Conservation (phyloP, 2,329 filamentous ascomycete genomes). For the Trichoderma koningiopsis region DNA sequence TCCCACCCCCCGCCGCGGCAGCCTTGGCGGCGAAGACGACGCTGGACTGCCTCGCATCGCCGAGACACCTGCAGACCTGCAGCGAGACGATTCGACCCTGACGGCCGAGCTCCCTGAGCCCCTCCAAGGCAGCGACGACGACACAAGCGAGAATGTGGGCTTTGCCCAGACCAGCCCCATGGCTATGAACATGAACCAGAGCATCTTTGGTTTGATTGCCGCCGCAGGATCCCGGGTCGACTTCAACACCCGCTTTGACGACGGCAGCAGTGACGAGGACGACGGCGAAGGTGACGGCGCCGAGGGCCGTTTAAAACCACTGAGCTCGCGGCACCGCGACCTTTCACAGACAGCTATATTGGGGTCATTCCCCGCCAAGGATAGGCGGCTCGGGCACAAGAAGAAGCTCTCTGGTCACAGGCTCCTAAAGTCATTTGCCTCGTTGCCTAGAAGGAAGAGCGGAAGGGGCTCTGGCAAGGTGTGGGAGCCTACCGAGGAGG, state of each 20-base stretch:
- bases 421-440: slow-evolving; percentile 66
- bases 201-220: slow-evolving; percentile 89
- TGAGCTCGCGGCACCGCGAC: slow-evolving; percentile 48
- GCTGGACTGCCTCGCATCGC: slow-evolving; percentile 42
- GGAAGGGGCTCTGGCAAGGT: slow-evolving; percentile 47
- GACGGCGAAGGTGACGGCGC: slow-evolving; percentile 73
- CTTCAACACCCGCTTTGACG: slow-evolving; percentile 79
- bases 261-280: slow-evolving; percentile 78
- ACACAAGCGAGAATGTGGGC: slow-evolving; percentile 52
- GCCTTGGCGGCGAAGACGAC: slow-evolving; percentile 38
- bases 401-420: slow-evolving; percentile 66
- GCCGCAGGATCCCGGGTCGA: slow-evolving; percentile 82
- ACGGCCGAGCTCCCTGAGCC: slow-evolving; percentile 55
- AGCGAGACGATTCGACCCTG: slow-evolving; percentile 43
- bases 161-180: slow-evolving; percentile 50
- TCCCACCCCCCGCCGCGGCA: slow-evolving; percentile 30
- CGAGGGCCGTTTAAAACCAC: slow-evolving; percentile 40
- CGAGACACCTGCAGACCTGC: slow-evolving; percentile 47
- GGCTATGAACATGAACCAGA: slow-evolving; percentile 84
- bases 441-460: slow-evolving; percentile 53
- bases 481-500: slow-evolving; percentile 42
- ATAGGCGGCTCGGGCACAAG: slow-evolving; percentile 48
- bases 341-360: slow-evolving; percentile 49
- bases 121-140: slow-evolving; percentile 53
- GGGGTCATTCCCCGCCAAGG: slow-evolving; percentile 35